These are phyloP conservation scores for Aspergillus persii DNA, from an alignment of 2,329 filamentous ascomycete species.

Conservation along the genomic window DNA sequence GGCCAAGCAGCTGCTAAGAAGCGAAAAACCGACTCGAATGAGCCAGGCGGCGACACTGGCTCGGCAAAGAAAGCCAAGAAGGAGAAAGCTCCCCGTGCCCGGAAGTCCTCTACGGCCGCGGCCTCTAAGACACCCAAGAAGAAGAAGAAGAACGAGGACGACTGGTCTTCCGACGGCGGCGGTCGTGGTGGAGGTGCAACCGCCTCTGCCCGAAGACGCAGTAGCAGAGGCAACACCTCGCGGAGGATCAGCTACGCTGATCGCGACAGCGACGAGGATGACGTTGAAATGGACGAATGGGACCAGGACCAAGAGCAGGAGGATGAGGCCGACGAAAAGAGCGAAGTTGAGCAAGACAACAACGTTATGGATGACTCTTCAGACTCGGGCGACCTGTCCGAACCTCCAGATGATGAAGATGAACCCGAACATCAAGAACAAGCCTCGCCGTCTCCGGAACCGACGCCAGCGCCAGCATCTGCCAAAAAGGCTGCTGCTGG, in stretches of 20 bases:
- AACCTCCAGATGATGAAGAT: conserved; percentile 19
- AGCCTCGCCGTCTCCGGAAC: not conserved
- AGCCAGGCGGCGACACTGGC: conserved; percentile 23
- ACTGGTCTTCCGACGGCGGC: conserved; percentile 43
- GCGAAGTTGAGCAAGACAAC: conserved; percentile 14
- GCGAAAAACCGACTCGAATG: conserved; percentile 40
- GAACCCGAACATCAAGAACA: not conserved
- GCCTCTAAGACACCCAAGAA: conserved; percentile 34
- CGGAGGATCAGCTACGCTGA: conserved; percentile 45
- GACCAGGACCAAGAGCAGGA: conserved; percentile 29
- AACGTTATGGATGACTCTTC: conserved; percentile 7
- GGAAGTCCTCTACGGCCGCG: conserved; percentile 34
- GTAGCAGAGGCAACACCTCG: conserved; percentile 32
- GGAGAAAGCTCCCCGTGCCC: conserved; percentile 31
- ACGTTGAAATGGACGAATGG: conserved; percentile 42
- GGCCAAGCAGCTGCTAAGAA: conserved; percentile 35
- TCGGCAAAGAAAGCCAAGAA: conserved; percentile 33
- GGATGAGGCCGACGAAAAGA: conserved; percentile 16
- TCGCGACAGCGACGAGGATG: conserved; percentile 45
- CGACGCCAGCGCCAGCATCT: conserved; percentile 9
- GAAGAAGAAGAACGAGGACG: conserved; percentile 39
- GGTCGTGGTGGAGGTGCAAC: conserved; percentile 34
- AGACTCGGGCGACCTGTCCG: conserved; percentile 7
- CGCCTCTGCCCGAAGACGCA: conserved; percentile 38
- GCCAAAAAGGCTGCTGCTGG: conserved; percentile 10